Evolutionary conservation across 805 yeast species (phyloP).

Genomic region (Myxozyma vanderwaltii): DNA sequence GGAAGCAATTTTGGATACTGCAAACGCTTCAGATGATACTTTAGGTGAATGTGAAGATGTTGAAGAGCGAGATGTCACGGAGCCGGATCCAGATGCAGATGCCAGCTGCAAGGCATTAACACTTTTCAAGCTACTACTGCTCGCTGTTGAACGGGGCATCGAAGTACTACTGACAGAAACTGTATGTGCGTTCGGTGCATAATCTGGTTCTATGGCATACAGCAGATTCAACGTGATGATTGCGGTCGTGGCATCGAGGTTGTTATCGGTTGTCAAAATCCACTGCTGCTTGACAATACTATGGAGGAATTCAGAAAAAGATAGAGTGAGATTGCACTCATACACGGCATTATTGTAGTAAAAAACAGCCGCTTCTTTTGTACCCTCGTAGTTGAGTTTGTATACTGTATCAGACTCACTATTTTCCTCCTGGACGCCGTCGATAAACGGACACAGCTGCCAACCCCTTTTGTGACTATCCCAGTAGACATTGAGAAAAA

Average conservation of each 20-base stretch:
- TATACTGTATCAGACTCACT: neutral
- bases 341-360: neutral
- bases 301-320: conserved; percentile 8
- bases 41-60: no score
- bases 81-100: neutral
- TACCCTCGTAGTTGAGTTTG: neutral
- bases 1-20: no score
- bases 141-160: neutral
- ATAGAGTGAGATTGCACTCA: conserved; percentile 15
- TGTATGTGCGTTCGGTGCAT: neutral
- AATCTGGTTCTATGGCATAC: conserved; percentile 3
- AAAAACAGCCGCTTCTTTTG: conserved; percentile 3
- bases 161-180: neutral
- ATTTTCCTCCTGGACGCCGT: neutral
- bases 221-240: conserved; percentile 26
- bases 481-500: conserved; percentile 56
- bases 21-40: no score
- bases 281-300: conserved; percentile 16
- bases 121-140: neutral
- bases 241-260: conserved; percentile 14
- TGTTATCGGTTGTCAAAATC: conserved; percentile 22
- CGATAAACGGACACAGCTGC: conserved; percentile 58
- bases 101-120: neutral
- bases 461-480: conserved; percentile 47
- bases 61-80: neutral